These are phyloP conservation scores for Mycosphaerella sp. DNA, from an alignment of 2,329 filamentous ascomycete genomes.

Conservation along the genomic window DNA sequence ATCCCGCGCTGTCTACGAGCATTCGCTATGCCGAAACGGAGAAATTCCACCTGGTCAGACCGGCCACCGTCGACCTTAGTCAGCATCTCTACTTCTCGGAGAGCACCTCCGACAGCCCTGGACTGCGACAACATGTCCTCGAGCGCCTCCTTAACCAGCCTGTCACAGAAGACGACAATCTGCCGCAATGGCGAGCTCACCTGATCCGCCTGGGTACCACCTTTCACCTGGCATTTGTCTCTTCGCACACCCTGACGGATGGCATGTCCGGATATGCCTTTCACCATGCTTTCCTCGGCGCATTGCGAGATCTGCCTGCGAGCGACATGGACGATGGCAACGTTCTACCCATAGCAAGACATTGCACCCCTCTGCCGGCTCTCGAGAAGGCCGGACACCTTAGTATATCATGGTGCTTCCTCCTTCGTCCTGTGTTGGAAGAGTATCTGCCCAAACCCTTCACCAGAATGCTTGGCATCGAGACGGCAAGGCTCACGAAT, in stretches of 20 bases:
- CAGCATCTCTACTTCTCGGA: slow-evolving; percentile 37
- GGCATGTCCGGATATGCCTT: slow-evolving; percentile 41
- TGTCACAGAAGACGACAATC: slow-evolving; percentile 22
- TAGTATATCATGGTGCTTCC: slow-evolving; percentile 41
- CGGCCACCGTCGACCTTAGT: slow-evolving; percentile 33
- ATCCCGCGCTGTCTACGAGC: slow-evolving; percentile 37
- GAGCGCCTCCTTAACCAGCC: slow-evolving; percentile 33
- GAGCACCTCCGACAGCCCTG: slow-evolving; percentile 6
- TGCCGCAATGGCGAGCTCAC: slow-evolving; percentile 39
- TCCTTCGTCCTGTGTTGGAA: slow-evolving; percentile 38
- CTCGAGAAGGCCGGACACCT: slow-evolving; percentile 38
- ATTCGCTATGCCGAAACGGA: slow-evolving; percentile 36
- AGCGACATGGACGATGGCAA: slow-evolving; percentile 1
- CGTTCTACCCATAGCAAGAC: slow-evolving; percentile 14
- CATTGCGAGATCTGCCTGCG: slow-evolving; percentile 6
- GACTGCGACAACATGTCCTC: slow-evolving; percentile 26
- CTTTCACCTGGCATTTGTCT: slow-evolving; percentile 35
- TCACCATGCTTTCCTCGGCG: slow-evolving; percentile 38
- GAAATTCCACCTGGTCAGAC: slow-evolving; percentile 33
- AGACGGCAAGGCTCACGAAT: slow-evolving; percentile 25
- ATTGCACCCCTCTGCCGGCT: slow-evolving; percentile 26
- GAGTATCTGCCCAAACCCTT: slow-evolving; percentile 36
- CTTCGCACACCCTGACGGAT: slow-evolving; percentile 42
- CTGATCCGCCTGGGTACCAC: background rate
- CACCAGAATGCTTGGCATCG: slow-evolving; percentile 31